Base-by-base conservation (phyloP, 164 flowering plant genomes). In the Vitis rotundifolia region DNA sequence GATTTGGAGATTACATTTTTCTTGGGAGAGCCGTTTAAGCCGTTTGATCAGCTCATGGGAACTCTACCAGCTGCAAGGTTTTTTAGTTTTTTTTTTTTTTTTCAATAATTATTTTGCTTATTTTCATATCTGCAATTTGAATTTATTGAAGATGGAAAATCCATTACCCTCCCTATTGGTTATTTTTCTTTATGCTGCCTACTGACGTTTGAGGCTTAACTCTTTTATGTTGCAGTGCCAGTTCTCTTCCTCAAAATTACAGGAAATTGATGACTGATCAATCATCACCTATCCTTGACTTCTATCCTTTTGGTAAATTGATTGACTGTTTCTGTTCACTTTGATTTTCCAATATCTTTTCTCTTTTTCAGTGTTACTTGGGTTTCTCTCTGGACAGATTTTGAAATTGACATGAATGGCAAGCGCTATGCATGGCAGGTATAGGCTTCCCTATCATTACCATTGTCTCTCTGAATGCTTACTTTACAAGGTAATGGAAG, bases 371-470 rank as follows among this genome's bases (percentile, higher is more conserved):
- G 68, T 50, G 19, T 64, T 68, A 49, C 11, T 71, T 58, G 11
- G 37, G 8, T 62, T 70, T 66, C 13, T 72, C 67, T 71, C 18
- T 78, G 49, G 22, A 58, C 86, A 96, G 99, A 92, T 84, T 91
- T 96, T 82, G 94, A 91, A 83, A 77, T 96, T 62, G 99, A 96
- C 76, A 91, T 96, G 99, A 89, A 96, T 85, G 99, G 99, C 9
- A 96, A 96, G 80, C 90, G 97, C 48, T 91, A 87, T 71, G 86
- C 95, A 19, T 96, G 99, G 99, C 99, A 96, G 99, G 99, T 93
- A 71, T 12, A 10, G 7, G 62, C 57, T 60, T 69, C 0, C 44
- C 12, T 64, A 56, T 11, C 3, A 8, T 44, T 14, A 11, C 57
- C 22, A n/a, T 18, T 22, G 28, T 63, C 65, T 26, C 26, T 59